Percentiles rank a stretch among this genome's conserved stretches.
Conservation (phyloP, 805 yeast species). For the Wickerhamiella alocasiicola region DNA sequence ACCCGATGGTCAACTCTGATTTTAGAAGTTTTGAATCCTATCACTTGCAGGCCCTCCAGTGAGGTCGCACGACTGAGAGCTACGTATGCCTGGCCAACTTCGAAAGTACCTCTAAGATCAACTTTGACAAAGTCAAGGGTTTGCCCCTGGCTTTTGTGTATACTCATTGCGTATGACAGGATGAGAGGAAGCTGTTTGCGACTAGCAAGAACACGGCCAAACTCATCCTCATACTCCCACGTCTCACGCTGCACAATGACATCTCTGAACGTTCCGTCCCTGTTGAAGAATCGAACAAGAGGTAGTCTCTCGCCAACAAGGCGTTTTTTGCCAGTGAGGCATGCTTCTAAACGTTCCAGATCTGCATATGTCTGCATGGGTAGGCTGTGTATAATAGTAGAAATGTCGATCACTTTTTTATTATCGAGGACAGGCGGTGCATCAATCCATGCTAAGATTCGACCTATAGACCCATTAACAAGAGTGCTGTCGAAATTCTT, state of each 20-base stretch:
- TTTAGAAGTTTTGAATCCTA: conserved; percentile 51
- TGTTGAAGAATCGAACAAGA: conserved; percentile 58
- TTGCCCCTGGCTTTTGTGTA: conserved; percentile 94
- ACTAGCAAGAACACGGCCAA: conserved; percentile 52
- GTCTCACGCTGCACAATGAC: conserved; percentile 69
- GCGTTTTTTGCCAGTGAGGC: not conserved
- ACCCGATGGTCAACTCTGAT: conserved; percentile 66
- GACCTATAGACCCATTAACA: conserved; percentile 89
- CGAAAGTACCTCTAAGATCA: conserved; percentile 65
- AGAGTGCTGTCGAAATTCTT: conserved; percentile 63
- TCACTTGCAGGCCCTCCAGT: conserved; percentile 69
- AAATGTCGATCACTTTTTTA: not conserved
- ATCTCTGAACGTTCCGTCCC: conserved; percentile 63
- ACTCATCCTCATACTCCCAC: conserved; percentile 70
- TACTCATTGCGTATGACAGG: conserved; percentile 93
- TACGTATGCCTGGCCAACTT: conserved; percentile 91
- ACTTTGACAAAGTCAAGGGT: conserved; percentile 66
- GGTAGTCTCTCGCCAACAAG: conserved; percentile 39
- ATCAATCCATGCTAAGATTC: conserved; percentile 43
- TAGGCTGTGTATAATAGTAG: not conserved
- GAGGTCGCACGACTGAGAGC: conserved; percentile 85
- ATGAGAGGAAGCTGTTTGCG: conserved; percentile 76
- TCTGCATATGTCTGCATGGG: not conserved
- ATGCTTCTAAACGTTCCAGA: not conserved
- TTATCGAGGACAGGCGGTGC: conserved; percentile 18